These are phyloP conservation scores for Sphaerulina vaccinii DNA, from an alignment of 2,329 filamentous ascomycete genomes.

Conservation along the genomic window DNA sequence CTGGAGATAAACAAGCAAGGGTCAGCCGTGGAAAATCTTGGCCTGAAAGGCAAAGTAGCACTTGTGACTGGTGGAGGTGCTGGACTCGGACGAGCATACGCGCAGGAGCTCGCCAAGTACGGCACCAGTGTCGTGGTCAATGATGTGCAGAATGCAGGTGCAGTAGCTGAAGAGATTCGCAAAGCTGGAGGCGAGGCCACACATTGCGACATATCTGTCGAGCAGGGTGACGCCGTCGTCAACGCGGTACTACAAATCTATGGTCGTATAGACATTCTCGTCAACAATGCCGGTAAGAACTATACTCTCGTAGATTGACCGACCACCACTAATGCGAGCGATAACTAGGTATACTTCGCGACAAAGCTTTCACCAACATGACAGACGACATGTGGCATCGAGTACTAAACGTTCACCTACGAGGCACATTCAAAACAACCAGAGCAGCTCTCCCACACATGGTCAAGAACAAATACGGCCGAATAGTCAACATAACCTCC, in stretches of 20 bases:
- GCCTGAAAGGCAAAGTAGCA: slow-evolving; percentile 83
- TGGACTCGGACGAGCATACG: slow-evolving; percentile 87
- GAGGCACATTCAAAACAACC: slow-evolving; percentile 91
- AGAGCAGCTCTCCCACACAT: slow-evolving; percentile 97
- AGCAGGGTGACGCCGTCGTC: slow-evolving; percentile 85
- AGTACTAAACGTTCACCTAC: slow-evolving; percentile 84
- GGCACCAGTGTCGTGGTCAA: slow-evolving; percentile 87
- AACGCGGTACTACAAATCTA: slow-evolving; percentile 89
- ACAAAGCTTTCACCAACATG: slow-evolving; percentile 98
- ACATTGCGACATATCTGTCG: slow-evolving; percentile 86
- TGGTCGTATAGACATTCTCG: slow-evolving; percentile 80
- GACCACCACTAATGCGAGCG: too few relatives aligned
- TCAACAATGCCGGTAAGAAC: slow-evolving; percentile 84
- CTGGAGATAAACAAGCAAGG: slow-evolving; percentile 95
- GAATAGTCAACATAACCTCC: slow-evolving; percentile 91
- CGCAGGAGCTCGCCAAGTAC: slow-evolving; percentile 77
- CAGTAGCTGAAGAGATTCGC: slow-evolving; percentile 86
- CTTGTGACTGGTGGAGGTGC: slow-evolving; percentile 83
- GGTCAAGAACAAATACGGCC: slow-evolving; percentile 96
- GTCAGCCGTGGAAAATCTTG: slow-evolving; percentile 88
- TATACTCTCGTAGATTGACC: too few relatives aligned
- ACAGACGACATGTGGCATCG: slow-evolving; percentile 87
- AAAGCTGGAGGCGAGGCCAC: slow-evolving; percentile 82
- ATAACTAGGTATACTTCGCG: slow-evolving; percentile 69
- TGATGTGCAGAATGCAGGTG: slow-evolving; percentile 84